These are phyloP conservation scores for Boletus edulis DNA, from an alignment of 768 basidiomycete genomes.

Conservation along the genomic window DNA sequence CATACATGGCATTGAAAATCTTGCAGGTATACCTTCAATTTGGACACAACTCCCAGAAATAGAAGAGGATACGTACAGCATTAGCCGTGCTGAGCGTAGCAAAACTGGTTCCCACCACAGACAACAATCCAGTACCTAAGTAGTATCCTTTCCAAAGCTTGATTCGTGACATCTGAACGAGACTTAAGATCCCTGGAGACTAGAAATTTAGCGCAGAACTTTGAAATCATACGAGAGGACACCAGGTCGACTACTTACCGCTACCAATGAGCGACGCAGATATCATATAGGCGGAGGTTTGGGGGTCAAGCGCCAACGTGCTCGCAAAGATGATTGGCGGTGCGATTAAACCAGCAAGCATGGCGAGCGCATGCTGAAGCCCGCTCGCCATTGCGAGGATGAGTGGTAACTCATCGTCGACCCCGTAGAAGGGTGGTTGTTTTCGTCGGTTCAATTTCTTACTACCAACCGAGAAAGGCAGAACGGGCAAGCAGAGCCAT, in stretches of 20 bases:
- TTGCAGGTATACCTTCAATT: conserved; percentile 19
- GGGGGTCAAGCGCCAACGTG: conserved; percentile 54
- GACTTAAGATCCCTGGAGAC: conserved; percentile 62
- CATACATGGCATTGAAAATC: conserved; percentile 79
- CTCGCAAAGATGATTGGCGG: conserved; percentile 81
- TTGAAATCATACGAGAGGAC: not conserved
- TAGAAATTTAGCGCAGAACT: not conserved
- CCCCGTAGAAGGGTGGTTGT: conserved; percentile 70
- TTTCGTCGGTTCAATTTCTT: conserved; percentile 25
- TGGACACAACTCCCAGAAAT: not conserved
- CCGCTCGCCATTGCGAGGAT: conserved; percentile 72
- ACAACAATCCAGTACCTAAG: conserved; percentile 77
- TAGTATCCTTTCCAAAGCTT: conserved; percentile 61
- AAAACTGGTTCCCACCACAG: conserved; percentile 81
- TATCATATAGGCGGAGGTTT: conserved; percentile 72
- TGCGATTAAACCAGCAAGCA: conserved; percentile 80
- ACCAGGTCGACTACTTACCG: conserved; percentile 40
- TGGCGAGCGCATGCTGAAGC: conserved; percentile 73
- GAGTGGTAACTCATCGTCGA: conserved; percentile 71
- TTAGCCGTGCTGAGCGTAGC: conserved; percentile 73
- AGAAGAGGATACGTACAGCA: conserved; percentile 41
- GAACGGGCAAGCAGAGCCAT: conserved; percentile 66
- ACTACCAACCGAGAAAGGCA: conserved; percentile 52
- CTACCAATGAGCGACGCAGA: conserved; percentile 80
- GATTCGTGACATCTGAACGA: conserved; percentile 76